Conservation (phyloP, 2,329 filamentous ascomycete genomes). For the Podosphaera aphanis region DNA sequence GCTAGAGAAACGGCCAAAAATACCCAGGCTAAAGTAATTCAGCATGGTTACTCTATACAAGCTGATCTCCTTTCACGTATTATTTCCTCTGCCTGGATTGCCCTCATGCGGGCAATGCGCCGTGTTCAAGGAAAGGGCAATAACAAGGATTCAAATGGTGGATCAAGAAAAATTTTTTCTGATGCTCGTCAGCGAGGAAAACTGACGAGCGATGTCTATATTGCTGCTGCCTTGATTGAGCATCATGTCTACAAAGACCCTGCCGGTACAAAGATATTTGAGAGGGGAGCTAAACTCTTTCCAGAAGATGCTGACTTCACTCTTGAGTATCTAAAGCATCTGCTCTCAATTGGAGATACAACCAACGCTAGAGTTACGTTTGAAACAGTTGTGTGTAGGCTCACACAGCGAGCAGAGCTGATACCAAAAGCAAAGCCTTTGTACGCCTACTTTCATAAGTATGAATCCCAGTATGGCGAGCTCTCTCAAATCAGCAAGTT, state of each 20-base stretch:
- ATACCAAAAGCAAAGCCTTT: slow-evolving; percentile 58
- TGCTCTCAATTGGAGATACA: slow-evolving; percentile 77
- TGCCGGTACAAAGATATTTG: slow-evolving; percentile 84
- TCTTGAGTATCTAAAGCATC: slow-evolving; percentile 84
- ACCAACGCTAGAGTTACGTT: slow-evolving; percentile 93
- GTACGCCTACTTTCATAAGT: slow-evolving; percentile 81
- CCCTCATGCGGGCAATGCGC: slow-evolving; percentile 78
- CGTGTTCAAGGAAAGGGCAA: slow-evolving; percentile 70
- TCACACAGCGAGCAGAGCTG: slow-evolving; percentile 54
- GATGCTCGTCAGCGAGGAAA: slow-evolving; percentile 73
- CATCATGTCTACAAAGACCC: slow-evolving; percentile 89
- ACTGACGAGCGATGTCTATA: slow-evolving; percentile 83
- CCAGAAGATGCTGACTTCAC: slow-evolving; percentile 85
- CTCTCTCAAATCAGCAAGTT: slow-evolving; percentile 74
- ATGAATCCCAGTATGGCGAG: slow-evolving; percentile 86
- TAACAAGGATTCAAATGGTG: slow-evolving; percentile 21
- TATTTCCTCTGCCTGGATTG: slow-evolving; percentile 86
- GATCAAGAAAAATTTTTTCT: slow-evolving; percentile 68
- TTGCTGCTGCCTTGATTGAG: slow-evolving; percentile 78
- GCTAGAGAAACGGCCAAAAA: slow-evolving; percentile 26
- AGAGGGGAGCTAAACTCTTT: slow-evolving; percentile 79
- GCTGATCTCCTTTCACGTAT: slow-evolving; percentile 57
- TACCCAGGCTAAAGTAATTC: slow-evolving; percentile 35
- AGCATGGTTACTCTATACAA: slow-evolving; percentile 47
- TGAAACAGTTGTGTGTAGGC: slow-evolving; percentile 70